Base-by-base conservation (phyloP, 148 eudicot genomes). In the Cornus florida region DNA sequence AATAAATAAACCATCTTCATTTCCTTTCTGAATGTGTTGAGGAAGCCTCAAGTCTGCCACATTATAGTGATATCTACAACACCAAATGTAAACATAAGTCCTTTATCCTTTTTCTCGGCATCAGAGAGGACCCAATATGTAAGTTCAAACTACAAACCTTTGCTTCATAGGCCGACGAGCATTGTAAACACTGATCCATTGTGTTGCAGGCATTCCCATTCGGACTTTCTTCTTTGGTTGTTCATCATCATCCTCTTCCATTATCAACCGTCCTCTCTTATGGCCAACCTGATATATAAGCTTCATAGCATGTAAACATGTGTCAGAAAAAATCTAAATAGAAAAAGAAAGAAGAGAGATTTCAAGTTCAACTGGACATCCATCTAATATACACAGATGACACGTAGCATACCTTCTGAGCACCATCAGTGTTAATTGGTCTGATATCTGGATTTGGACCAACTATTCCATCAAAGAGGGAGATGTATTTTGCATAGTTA, bases 401-500 rank as follows among this genome's bases (percentile, higher is more conserved):
- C 62, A 67, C 22, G 32, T 4, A 20, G 43, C 66, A 59, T 89
- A 96, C 99, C 98, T 92, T 93, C 71, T 89, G 98, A 73, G 99
- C 99, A 80, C 99, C 99, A 82, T 96, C 98, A n/a, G 98, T 96
- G 82, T 96, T 92, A 53, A 96, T 86, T 50, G 98, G 99, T 82
- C 99, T 89, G 68, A 92, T 85, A 74, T 88, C 95, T 70, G 97
- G 99, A 83, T 93, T 92, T 72, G 99, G 95, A 71, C 98, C 98
- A 72, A 96, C 92, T 80, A 96, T 84, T 7, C 97, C 99, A 79
- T 96, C 99, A 91, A 96, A 96, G 33, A 96, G 86, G 43, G 98
- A 92, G 73, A 96, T 81, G 53, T 86, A 92, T 79, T 92, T 96
- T 50, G 98, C 97, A 86, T 96, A 96, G 80, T 91, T 88, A 73